Evolutionary conservation across 1,284 basidiomycete species (phyloP).

Genomic region (Apiotrichum siamense): DNA sequence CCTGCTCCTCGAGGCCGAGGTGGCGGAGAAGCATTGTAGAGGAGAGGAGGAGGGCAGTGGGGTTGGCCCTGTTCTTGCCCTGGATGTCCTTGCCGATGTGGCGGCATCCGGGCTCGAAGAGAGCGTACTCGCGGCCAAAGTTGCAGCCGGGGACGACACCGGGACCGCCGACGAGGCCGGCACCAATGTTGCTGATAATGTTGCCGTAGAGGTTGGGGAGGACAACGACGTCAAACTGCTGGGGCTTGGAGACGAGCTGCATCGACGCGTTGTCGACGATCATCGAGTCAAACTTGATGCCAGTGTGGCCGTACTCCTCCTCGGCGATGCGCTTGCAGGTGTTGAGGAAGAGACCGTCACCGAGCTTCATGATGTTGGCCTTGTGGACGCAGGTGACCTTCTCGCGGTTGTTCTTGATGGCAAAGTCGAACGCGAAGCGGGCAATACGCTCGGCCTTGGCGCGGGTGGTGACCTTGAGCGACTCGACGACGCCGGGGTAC

Average conservation of each 20-base stretch:
- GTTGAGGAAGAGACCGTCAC: constrained; percentile 98
- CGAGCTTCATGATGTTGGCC: constrained; percentile 99
- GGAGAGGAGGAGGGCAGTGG: constrained; percentile 94
- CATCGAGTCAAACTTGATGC: constrained; percentile 95
- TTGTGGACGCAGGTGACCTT: constrained; percentile 99
- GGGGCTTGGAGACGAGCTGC: constrained; percentile 93
- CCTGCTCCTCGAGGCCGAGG: constrained; percentile 88
- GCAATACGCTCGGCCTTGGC: constrained; percentile 95
- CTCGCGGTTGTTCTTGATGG: constrained; percentile 97
- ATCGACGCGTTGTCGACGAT: constrained; percentile 99
- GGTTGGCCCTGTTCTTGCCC: constrained; percentile 96
- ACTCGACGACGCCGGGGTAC: constrained; percentile 97
- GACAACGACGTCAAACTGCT: constrained; percentile 58
- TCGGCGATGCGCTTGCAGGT: constrained; percentile 95
- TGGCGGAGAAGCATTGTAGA: constrained; percentile 99
- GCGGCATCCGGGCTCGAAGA: constrained; percentile 98
- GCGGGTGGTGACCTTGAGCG: constrained; percentile 92
- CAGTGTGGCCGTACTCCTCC: constrained; percentile 79
- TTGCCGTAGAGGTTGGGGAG: constrained; percentile 68
- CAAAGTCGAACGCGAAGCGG: constrained; percentile 98
- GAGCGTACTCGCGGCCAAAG: constrained; percentile 92
- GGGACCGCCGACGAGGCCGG: constrained; percentile 94
- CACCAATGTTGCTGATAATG: constrained; percentile 97
- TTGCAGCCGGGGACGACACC: constrained; percentile 98
- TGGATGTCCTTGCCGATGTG: constrained; percentile 98